Conservation (phyloP, 2,329 filamentous ascomycete species). For the Thyridium curvatum region DNA sequence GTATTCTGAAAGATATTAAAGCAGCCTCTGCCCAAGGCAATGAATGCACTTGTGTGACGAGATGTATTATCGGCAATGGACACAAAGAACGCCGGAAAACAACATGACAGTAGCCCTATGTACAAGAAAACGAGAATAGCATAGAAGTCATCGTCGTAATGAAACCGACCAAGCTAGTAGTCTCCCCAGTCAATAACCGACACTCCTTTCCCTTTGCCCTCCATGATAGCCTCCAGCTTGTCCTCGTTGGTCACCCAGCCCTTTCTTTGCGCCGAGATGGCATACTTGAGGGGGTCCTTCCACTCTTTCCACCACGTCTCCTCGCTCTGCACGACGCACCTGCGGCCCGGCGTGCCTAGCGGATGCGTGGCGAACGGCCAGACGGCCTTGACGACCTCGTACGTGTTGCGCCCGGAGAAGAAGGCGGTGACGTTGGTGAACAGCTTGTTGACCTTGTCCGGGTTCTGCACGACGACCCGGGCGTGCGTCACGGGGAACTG, state of each 20-base stretch:
- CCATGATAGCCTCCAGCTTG: slow-evolving; percentile 47
- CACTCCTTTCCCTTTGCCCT: slow-evolving; percentile 31
- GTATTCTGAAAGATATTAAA: no score
- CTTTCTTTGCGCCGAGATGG: slow-evolving; percentile 26
- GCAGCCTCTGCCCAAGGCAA: no score
- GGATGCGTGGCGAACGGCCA: slow-evolving; percentile 50
- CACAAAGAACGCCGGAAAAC: no score
- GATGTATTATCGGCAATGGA: no score
- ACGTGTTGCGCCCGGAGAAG: slow-evolving; percentile 46
- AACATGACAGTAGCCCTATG: no score
- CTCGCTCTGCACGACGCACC: slow-evolving; percentile 47
- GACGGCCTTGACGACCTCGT: slow-evolving; percentile 48
- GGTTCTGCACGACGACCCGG: slow-evolving; percentile 41
- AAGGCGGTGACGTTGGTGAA: slow-evolving; percentile 44
- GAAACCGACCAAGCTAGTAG: no score
- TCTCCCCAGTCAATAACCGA: slow-evolving; percentile 38
- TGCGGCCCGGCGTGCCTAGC: slow-evolving; percentile 35
- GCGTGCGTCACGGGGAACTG: slow-evolving; percentile 44
- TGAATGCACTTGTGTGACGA: no score
- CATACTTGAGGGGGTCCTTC: slow-evolving; percentile 36
- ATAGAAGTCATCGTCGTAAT: no score
- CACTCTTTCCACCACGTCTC: slow-evolving; percentile 50
- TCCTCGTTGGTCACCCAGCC: slow-evolving; percentile 47
- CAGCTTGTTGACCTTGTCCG: slow-evolving; percentile 47
- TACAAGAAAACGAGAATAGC: no score